phyloP scores from a whole-genome alignment of 352 stramenopile species.

The Globisporangium cystogenes region DNA sequence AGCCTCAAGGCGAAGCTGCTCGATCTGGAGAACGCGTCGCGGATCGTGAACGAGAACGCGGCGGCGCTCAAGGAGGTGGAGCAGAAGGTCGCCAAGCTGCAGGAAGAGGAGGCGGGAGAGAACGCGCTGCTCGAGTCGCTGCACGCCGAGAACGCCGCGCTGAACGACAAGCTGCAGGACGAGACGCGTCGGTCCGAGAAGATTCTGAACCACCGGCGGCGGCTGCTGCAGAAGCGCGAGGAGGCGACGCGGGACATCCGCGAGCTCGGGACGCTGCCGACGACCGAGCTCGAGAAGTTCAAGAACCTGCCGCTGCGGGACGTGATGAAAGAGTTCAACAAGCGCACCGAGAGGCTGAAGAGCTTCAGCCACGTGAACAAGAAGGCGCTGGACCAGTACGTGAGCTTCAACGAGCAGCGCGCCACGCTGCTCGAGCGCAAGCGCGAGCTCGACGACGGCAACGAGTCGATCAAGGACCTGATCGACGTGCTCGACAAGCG shows the following conservation, averaged over 20 bases:
- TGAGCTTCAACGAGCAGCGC: constrained; percentile 96
- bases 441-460: constrained; percentile 94
- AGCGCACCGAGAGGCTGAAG: constrained; percentile 95
- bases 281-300: constrained; percentile 91
- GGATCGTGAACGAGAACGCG: constrained; percentile 60
- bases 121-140: constrained; percentile 41
- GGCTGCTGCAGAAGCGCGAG: constrained; percentile 89
- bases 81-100: constrained; percentile 40
- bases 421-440: constrained; percentile 92
- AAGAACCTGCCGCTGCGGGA: constrained; percentile 82
- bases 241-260: constrained; percentile 96
- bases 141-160: constrained; percentile 43
- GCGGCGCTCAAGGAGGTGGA: constrained; percentile 58
- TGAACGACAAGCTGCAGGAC: constrained; percentile 84
- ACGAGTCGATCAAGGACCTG: constrained; percentile 83
- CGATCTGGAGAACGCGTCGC: constrained; percentile 82
- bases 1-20: constrained; percentile 86
- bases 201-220: constrained; percentile 68
- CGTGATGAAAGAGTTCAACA: constrained; percentile 94
- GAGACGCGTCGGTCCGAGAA: constrained; percentile 79
- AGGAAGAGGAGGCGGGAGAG: constrained; percentile 47
- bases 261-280: constrained; percentile 95
- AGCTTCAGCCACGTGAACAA: constrained; percentile 99
- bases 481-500: constrained; percentile 92
- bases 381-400: constrained; percentile 99